Conservation (phyloP, 495 filamentous ascomycete species). For the Penicillium canariense region DNA sequence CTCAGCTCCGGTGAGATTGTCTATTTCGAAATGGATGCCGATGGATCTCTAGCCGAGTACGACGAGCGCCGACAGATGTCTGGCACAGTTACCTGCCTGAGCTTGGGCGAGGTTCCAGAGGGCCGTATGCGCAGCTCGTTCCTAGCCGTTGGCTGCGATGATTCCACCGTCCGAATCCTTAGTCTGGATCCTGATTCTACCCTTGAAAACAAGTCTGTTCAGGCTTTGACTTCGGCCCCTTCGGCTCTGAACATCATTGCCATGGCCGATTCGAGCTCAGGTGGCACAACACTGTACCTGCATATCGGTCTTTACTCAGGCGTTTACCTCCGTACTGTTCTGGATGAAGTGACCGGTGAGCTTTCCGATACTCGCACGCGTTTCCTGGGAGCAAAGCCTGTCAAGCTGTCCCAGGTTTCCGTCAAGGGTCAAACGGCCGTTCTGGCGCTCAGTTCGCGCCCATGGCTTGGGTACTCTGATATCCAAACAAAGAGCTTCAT, state of each 20-base stretch:
- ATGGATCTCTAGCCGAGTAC: conserved; percentile 88
- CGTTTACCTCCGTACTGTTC: conserved; percentile 87
- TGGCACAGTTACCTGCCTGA: conserved; percentile 90
- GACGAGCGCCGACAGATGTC: conserved; percentile 95
- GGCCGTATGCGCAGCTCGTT: conserved; percentile 83
- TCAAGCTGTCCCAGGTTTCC: conserved; percentile 81
- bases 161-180: conserved; percentile 90
- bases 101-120: conserved; percentile 89
- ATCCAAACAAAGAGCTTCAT: conserved; percentile 79
- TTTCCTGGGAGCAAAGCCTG: conserved; percentile 85
- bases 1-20: conserved; percentile 94
- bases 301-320: conserved; percentile 96
- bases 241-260: conserved; percentile 89
- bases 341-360: conserved; percentile 93
- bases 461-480: conserved; percentile 91
- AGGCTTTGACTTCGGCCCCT: conserved; percentile 85
- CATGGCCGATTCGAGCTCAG: conserved; percentile 84
- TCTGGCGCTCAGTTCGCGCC: conserved; percentile 81
- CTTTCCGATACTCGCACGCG: conserved; percentile 90
- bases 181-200: conserved; percentile 87
- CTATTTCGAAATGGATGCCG: conserved; percentile 94
- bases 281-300: conserved; percentile 79
- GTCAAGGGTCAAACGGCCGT: conserved; percentile 85
- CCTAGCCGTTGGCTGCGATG: conserved; percentile 93
- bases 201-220: conserved; percentile 87